phyloP scores from a whole-genome alignment of 2,329 filamentous ascomycete species.

The Botryotinia globosa region DNA sequence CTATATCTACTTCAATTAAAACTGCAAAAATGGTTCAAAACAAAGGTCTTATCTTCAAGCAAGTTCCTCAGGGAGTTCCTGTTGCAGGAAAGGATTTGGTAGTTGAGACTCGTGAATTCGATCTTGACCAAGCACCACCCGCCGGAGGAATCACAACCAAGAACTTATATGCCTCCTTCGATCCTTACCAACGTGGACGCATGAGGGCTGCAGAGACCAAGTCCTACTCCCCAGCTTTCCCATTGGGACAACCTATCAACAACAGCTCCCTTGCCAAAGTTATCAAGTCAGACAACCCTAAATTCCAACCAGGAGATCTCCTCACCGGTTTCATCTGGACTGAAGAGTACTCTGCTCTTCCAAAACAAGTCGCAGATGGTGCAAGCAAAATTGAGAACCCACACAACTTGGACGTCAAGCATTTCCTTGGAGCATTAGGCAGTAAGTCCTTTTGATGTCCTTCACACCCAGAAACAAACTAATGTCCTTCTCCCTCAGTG shows the following conservation, averaged over 20 bases:
- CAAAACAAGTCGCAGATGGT: constrained; percentile 42
- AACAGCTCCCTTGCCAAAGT: constrained; percentile 66
- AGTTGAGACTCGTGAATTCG: constrained; percentile 65
- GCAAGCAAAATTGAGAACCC: constrained; percentile 65
- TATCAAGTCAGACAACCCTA: constrained; percentile 62
- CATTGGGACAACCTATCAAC: constrained; percentile 59
- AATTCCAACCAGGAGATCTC: constrained; percentile 66
- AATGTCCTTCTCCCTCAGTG: constrained; percentile 41
- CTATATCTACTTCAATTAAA: background rate
- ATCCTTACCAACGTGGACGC: constrained; percentile 79
- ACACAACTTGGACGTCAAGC: constrained; percentile 59
- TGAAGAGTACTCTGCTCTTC: constrained; percentile 64
- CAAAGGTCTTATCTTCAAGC: constrained; percentile 73
- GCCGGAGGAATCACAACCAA: constrained; percentile 66
- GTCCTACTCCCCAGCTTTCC: constrained; percentile 66
- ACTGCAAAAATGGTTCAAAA: constrained; percentile 52
- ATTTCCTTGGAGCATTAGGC: constrained; percentile 73
- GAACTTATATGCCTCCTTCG: constrained; percentile 66
- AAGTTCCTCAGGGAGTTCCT: constrained; percentile 63
- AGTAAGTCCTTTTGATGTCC: constrained; percentile 37
- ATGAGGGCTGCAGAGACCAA: constrained; percentile 65
- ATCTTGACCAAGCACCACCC: constrained; percentile 58
- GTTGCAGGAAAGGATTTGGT: constrained; percentile 67
- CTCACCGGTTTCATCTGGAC: constrained; percentile 56
- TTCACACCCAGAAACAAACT: background rate